Evolutionary conservation across 805 yeast genomes (phyloP).

Genomic region (Pichia eremophila): DNA sequence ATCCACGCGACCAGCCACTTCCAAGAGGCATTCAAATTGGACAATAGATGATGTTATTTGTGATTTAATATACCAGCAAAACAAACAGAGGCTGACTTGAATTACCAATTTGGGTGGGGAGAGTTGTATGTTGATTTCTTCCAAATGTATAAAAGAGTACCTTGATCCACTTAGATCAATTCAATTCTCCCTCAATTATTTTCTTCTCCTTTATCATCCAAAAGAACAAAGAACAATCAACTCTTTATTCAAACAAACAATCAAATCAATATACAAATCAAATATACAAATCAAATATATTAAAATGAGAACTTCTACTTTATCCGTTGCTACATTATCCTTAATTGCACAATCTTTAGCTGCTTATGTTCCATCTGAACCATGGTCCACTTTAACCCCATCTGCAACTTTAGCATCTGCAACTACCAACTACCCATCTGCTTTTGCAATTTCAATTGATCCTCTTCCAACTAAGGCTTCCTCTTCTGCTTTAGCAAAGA

Average conservation of each 20-base stretch:
- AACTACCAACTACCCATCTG: conserved; percentile 44
- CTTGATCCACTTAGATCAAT: conserved; percentile 1
- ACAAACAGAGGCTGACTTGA: background rate
- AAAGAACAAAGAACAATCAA: conserved; percentile 1
- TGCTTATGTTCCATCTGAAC: conserved; percentile 56
- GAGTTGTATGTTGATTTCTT: too few relatives aligned
- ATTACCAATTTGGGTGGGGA: too few relatives aligned
- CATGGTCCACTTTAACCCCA: conserved; percentile 69
- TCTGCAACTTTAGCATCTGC: conserved; percentile 41
- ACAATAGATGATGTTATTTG: too few relatives aligned
- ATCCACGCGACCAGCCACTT: background rate
- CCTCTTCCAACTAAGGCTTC: conserved; percentile 28
- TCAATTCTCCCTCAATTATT: background rate
- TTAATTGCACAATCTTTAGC: conserved; percentile 41
- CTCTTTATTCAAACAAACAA: background rate
- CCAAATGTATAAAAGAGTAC: conserved; percentile 1
- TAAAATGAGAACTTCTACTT: conserved; percentile 12
- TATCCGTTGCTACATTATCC: conserved; percentile 28
- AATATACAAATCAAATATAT: background rate
- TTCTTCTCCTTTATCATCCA: conserved; percentile 1
- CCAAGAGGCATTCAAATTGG: too few relatives aligned
- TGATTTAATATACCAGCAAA: background rate
- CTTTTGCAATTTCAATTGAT: conserved; percentile 66
- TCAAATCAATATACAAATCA: background rate
- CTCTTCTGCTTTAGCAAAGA: conserved; percentile 14